Conservation (phyloP, 2,329 filamentous ascomycete genomes). For the Colletotrichum tanaceti region DNA sequence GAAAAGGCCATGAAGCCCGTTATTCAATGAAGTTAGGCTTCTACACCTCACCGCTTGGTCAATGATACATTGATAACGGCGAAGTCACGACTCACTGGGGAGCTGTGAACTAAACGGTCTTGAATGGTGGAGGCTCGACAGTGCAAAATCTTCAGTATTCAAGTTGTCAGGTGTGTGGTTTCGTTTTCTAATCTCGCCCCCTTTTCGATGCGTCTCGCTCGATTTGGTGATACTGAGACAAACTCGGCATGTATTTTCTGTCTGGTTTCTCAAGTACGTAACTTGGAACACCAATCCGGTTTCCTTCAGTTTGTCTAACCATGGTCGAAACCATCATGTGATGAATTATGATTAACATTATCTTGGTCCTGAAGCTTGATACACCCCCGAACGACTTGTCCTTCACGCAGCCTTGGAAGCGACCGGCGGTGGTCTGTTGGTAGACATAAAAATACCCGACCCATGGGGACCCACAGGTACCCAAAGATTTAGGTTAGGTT, state of each 20-base stretch:
- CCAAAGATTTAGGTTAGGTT: no score
- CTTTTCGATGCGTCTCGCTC: no score
- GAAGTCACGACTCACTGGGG: neutral
- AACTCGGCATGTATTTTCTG: no score
- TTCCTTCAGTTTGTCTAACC: neutral
- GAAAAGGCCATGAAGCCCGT: conserved; percentile 31
- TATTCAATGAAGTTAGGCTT: conserved; percentile 18
- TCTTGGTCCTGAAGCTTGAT: no score
- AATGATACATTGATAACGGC: no score
- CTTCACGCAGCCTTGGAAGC: neutral
- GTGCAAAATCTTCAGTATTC: no score
- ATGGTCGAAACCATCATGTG: neutral
- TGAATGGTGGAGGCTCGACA: neutral
- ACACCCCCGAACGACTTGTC: neutral
- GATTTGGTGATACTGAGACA: neutral
- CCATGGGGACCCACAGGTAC: no score
- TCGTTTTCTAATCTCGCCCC: neutral
- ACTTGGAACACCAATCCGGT: no score
- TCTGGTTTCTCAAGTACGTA: no score
- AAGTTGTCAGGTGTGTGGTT: neutral
- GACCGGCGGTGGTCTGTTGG: neutral
- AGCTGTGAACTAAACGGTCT: neutral
- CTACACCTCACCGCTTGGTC: no score
- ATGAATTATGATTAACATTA: neutral
- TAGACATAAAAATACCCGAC: no score